phyloP scores from a whole-genome alignment of 768 basidiomycete species.

The Favolaschia claudopus region DNA sequence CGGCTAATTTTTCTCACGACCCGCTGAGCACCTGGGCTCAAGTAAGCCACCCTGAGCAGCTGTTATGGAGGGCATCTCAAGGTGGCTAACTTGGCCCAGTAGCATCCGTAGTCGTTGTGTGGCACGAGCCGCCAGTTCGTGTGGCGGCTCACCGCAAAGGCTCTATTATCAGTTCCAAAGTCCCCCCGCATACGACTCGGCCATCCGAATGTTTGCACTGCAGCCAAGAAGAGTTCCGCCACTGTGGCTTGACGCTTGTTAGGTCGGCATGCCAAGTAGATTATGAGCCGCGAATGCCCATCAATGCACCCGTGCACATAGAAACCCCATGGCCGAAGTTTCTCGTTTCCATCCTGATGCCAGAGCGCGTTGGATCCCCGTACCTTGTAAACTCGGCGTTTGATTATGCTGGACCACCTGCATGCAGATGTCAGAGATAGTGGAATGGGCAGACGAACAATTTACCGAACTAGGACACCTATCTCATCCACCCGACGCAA shows the following conservation, averaged over 20 bases:
- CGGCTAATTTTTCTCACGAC: neutral
- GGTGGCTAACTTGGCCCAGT: too few species aligned
- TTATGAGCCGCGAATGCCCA: slow-evolving; percentile 28
- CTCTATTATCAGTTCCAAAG: slow-evolving; percentile 10
- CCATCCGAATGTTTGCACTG: slow-evolving; percentile 12
- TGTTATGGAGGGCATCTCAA: too few species aligned
- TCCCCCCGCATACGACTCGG: slow-evolving; percentile 17
- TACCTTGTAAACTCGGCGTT: slow-evolving; percentile 28
- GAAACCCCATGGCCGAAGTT: slow-evolving; percentile 36
- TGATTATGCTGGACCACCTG: slow-evolving; percentile 21
- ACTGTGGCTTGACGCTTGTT: slow-evolving; percentile 24
- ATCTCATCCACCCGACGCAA: slow-evolving; percentile 33
- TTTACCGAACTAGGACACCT: slow-evolving; percentile 25
- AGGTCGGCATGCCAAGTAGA: neutral
- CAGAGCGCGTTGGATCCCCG: slow-evolving; percentile 29
- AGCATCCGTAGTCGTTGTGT: too few species aligned
- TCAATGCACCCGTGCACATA: slow-evolving; percentile 39
- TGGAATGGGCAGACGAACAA: neutral
- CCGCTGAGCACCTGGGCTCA: too few species aligned
- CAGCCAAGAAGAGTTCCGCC: neutral
- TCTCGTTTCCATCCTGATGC: slow-evolving; percentile 38
- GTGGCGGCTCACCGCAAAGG: too few species aligned
- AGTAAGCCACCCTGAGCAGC: too few species aligned
- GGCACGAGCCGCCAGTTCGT: too few species aligned
- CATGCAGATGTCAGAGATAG: neutral